phyloP scores from a whole-genome alignment of 306 rosid species.

The Trichosanthes cucumerina region DNA sequence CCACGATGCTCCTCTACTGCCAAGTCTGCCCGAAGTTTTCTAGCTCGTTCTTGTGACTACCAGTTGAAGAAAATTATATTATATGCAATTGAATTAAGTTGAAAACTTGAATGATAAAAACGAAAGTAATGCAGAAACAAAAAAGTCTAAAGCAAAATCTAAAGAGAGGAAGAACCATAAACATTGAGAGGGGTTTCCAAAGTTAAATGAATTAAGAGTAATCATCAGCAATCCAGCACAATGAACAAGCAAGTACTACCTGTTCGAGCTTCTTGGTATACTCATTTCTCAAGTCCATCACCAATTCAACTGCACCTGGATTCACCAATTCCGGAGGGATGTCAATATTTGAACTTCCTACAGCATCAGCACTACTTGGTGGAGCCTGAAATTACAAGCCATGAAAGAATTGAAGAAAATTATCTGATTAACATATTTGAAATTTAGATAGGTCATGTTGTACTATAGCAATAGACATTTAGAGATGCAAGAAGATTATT shows the following conservation, averaged over 20 bases:
- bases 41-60: constrained; percentile 79
- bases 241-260: constrained; percentile 31
- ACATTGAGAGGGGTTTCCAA: background rate
- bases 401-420: constrained; percentile 3
- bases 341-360: constrained; percentile 34
- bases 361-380: constrained; percentile 30
- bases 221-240: background rate
- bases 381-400: constrained; percentile 43
- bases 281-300: constrained; percentile 67
- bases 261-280: constrained; percentile 73
- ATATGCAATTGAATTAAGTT: background rate
- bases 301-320: constrained; percentile 69
- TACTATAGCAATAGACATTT: background rate
- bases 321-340: constrained; percentile 65
- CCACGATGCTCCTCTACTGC: constrained; percentile 85
- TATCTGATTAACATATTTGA: background rate
- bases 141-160: background rate
- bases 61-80: constrained; percentile 16
- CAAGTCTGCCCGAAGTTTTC: constrained; percentile 70
- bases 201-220: background rate
- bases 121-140: background rate
- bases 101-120: background rate
- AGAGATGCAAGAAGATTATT: background rate
- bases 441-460: background rate
- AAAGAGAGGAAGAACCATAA: background rate